Base-by-base conservation (phyloP, 2,329 filamentous ascomycete genomes). In the Cladosporium phlei region DNA sequence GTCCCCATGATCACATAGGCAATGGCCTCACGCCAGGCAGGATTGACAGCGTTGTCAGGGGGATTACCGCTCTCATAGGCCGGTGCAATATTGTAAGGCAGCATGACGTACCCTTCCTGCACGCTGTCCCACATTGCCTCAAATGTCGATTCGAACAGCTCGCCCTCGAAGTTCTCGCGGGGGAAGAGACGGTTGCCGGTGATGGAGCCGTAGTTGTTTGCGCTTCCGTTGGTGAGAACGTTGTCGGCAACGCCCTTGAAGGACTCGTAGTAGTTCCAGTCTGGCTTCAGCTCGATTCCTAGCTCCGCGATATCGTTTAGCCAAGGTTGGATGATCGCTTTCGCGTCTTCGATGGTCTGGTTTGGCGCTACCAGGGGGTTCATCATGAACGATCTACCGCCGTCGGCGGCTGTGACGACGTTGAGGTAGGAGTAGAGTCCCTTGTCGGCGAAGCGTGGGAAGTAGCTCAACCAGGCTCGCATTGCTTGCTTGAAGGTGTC, bases 291-390 rank as follows among this genome's bases (percentile, higher is more conserved):
- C 10, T 12, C 3, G 24, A 48, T 45, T 5, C 49, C 49, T 2
- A 51, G 49, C n/a, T 30, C 46, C 5, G 25, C 25, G 12, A 46
- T 35, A 10, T 49, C 35, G 11, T 35, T 28, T 5, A 51, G 12
- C 46, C 46, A 49, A 2, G 56, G 49, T 47, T 65, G 59, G 11
- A 65, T 27, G n/a, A 51, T 27, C 12, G 33, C 22, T 27, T 49
- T 43, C 9, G 49, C 25, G 9, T 51, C 37, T 6, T 39, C 32
- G 4, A 49, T n/a, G 11, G 46, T 37, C 40, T 49, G 11, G 58
- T 64, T 4, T 51, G 54, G 6, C 61, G 52, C 34, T 59, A 50
- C 47, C 62, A 65, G 33, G 59, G 61, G 38, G 55, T 33, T 59
- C 63, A 66, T 44, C 59, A 59, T 57, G 59, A 65, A 6, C 58